Evolutionary conservation across 2,329 filamentous ascomycete genomes (phyloP), one percentile per base, ranked within the genome.

Genomic region (Phaeosphaeria sp.): DNA sequence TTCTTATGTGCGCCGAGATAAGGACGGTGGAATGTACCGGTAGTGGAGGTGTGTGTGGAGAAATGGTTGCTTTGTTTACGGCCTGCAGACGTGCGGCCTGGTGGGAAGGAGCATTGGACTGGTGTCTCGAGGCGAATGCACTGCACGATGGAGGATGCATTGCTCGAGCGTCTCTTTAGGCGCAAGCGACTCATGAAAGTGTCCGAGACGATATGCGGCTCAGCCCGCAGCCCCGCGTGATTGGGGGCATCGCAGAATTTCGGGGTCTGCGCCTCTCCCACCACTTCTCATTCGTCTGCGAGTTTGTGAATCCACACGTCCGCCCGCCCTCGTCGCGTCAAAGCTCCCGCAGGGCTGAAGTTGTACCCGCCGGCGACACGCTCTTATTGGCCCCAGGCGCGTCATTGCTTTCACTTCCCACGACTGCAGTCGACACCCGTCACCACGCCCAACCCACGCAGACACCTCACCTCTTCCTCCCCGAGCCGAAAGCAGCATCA

Each of bases 351-450:
- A 53, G 39, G 51, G 51, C 51, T 53, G 51, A 53, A 47, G 30
- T 21, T 13, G 6, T 36, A 15, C 13, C 13, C 13, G 20, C 21
- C 49, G 42, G 42, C 43, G 48, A 47, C 58, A 52, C 58, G 54
- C 30, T 53, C 47, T 51, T 36, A 66, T 66, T 66, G 64, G 64
- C 57, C 30, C 30, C 36, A 39, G 54, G 53, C 64, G 61, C 64
- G 61, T 63, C 54, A 55, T 50, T 57, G 57, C 55, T 54, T 53
- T 50, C 56, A 51, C 58, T 25, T 55, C 52, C 53, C 43, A 48
- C 54, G 47, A 50, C 22, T 18, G 52, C 39, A 53, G 27, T 39
- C 25, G 18, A 17, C 18, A 23, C 50, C 54, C 27, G 39, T 25
- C 49, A 42, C 54, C 27, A 59, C 57, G 59, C 59, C 62, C 63